Conservation (phyloP, 148 eudicot genomes). For the Rhododendron molle region DNA sequence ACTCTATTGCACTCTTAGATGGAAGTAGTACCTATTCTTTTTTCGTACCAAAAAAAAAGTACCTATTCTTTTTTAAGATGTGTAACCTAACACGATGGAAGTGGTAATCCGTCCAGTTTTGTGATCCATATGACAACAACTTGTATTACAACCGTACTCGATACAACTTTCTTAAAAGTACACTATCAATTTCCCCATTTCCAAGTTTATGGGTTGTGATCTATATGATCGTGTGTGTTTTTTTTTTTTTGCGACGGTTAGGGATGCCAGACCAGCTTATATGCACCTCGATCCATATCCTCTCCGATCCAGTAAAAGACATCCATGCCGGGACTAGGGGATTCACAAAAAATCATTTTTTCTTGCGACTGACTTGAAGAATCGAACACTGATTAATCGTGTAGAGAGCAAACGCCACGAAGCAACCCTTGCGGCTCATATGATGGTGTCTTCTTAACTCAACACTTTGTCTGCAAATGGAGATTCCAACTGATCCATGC, state of each 20-base stretch:
- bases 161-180: background rate
- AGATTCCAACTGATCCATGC: slow-evolving; percentile 13
- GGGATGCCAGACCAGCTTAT: background rate
- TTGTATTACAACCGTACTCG: background rate
- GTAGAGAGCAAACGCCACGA: background rate
- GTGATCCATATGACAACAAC: background rate
- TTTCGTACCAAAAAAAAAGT: no score
- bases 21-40: no score
- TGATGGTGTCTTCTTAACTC: background rate
- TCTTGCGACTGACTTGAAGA: background rate
- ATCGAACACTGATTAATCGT: no score
- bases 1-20: no score
- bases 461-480: slow-evolving; percentile 1
- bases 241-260: no score
- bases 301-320: no score
- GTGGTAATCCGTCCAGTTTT: no score
- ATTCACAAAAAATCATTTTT: no score
- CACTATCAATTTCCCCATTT: background rate
- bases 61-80: no score
- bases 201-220: background rate
- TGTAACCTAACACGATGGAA: no score
- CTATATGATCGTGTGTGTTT: no score
- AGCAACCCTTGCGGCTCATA: background rate
- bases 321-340: accelerated
- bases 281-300: no score